Evolutionary conservation across 768 basidiomycete genomes (phyloP), one percentile per base, ranked within the genome.

Genomic region (Pluteus cervinus): DNA sequence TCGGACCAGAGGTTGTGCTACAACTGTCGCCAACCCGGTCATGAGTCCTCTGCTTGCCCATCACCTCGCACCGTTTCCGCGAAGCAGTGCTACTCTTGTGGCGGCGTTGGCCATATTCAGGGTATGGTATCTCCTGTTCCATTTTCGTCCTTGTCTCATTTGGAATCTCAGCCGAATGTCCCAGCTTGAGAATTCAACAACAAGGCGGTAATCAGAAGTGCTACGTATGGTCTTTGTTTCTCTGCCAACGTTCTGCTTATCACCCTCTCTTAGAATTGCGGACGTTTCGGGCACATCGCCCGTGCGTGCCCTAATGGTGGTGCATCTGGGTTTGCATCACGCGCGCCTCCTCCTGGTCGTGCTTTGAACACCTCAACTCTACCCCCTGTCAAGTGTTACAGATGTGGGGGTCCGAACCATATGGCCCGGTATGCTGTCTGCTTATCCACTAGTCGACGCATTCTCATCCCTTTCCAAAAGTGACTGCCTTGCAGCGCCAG

Each of bases 1-100:
- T 87, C 86, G 46, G 85, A 86, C 52, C 79, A 86, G 58, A 79
- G 88, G 51, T 75, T 94, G 42, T 94, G 91, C 65, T 94, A 91
- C 66, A 94, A 93, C 57, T 94, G 91, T 60, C 81, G 87, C 47
- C 86, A 91, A 57, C 85, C 89, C n/a, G 91, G 91, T 26, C 91
- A 93, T 51, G 90, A 93, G 61, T 89, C 86, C 14, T 81, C 86
- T 39, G 79, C 84, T 39, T 93, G 91, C 57, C 84, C 88, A 26
- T 78, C 79, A 47, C 89, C 90, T 25, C 76, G 87, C 44, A 82
- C 79, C 26, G 83, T 82, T 30, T 74, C 85, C 34, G 78, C 84
- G 21, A 92, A 90, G 62, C 88, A 93, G 60, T 94, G 91, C 57
- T 94, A 92, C 59, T 84, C 83, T 25, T 96, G 90, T 52, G 87